phyloP scores from a whole-genome alignment of 768 basidiomycete species.

The Tremella fuciformis region DNA sequence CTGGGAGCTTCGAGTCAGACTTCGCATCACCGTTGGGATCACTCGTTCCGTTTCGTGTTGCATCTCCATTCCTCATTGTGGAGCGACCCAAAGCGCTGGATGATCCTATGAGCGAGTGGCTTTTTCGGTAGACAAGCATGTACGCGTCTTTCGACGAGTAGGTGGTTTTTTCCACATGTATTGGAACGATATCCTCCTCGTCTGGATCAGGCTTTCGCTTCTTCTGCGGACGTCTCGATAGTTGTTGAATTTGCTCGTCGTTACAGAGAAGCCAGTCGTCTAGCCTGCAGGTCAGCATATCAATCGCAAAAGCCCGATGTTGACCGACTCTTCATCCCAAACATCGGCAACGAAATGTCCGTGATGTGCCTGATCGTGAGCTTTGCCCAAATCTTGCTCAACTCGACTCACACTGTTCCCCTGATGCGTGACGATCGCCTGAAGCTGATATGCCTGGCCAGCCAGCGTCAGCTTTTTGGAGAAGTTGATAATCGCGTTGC shows the following conservation, averaged over 20 bases:
- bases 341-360: slow-evolving; percentile 49
- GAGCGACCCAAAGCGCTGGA: no score
- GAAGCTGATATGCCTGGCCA: slow-evolving; percentile 67
- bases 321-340: slow-evolving; percentile 33
- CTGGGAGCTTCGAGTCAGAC: slow-evolving; percentile 14
- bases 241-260: slow-evolving; percentile 75
- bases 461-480: slow-evolving; percentile 70
- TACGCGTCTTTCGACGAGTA: slow-evolving; percentile 78
- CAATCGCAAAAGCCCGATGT: slow-evolving; percentile 7
- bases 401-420: slow-evolving; percentile 84
- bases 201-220: slow-evolving; percentile 13
- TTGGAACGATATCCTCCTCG: slow-evolving; percentile 1
- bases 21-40: no score
- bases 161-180: background rate
- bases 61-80: no score
- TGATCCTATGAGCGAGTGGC: slow-evolving; percentile 26
- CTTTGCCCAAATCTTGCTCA: background rate
- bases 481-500: slow-evolving; percentile 75
- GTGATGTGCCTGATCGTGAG: slow-evolving; percentile 52
- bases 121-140: slow-evolving; percentile 84
- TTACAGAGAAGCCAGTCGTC: slow-evolving; percentile 87
- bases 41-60: no score
- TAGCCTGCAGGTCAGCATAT: slow-evolving; percentile 55
- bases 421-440: slow-evolving; percentile 82
- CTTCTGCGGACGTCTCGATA: slow-evolving; percentile 53